Percentiles rank a stretch among this genome's conserved stretches.
Conservation (phyloP, 2,329 filamentous ascomycete species). For the Ophiostoma tasmaniense region DNA sequence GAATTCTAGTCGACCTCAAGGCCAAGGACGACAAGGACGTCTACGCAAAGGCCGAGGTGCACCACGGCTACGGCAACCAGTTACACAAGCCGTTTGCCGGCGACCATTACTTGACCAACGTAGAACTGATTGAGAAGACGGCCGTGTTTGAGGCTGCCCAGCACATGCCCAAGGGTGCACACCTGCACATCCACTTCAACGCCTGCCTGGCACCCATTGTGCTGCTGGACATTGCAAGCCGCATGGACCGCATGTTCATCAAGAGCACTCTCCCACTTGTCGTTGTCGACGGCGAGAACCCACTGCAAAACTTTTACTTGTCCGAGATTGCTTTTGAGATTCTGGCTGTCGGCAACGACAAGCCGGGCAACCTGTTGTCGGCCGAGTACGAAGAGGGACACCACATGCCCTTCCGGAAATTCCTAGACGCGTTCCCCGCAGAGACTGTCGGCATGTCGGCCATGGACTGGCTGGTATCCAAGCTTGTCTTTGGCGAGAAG, state of each 20-base stretch:
- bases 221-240: constrained; percentile 47
- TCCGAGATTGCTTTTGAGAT: constrained; percentile 59
- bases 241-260: constrained; percentile 59
- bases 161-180: constrained; percentile 60
- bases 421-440: constrained; percentile 31
- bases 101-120: constrained; percentile 52
- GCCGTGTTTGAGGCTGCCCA: constrained; percentile 48
- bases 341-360: constrained; percentile 29
- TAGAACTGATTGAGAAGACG: constrained; percentile 46
- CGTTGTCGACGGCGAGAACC: constrained; percentile 18
- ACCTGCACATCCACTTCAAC: constrained; percentile 72
- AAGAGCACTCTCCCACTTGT: constrained; percentile 49
- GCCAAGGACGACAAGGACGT: constrained; percentile 29
- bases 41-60: constrained; percentile 29
- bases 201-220: constrained; percentile 56
- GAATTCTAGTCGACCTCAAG: constrained; percentile 33
- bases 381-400: constrained; percentile 33
- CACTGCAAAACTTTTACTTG: constrained; percentile 33
- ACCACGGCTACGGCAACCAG: constrained; percentile 36
- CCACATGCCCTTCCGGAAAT: constrained; percentile 37
- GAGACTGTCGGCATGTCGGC: constrained; percentile 25
- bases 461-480: constrained; percentile 49
- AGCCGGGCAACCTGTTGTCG: constrained; percentile 39
- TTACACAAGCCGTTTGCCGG: constrained; percentile 38
- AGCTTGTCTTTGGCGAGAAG: constrained; percentile 53